Evolutionary conservation across 192 early-diverging fungal species (phyloP), one percentile per base, ranked within the genome.

Genomic region (Coemansia sp.): DNA sequence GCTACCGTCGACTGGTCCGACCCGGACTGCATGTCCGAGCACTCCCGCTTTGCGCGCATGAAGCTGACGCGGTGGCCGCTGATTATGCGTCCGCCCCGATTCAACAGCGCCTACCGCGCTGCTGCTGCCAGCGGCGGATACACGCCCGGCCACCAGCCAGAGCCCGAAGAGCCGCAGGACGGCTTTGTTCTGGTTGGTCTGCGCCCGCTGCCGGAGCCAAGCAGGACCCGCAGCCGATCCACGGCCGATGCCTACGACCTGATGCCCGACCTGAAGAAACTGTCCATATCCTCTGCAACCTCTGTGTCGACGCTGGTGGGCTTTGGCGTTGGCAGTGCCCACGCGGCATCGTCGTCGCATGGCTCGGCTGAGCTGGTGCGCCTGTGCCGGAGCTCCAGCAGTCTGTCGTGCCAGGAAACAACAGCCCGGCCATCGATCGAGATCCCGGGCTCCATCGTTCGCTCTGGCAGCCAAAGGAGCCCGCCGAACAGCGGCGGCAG

Each of bases 51-150:
- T 57, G 75, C 75, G 3, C 50, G 70, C 41, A 63, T 79, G 70
- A 55, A 63, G 66, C 70, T 79, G 59, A 60, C 70, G 55, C 75
- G 75, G 14, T 79, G 75, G 75, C 75, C 75, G 55, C 75, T 72
- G 33, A 54, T 79, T 1, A 48, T 72, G 23, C 60, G 59, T 33
- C 62, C 69, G 59, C 58, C 70, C 23, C 68, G 68, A 37, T 23
- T 17, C 15, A 25, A 22, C 44, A 38, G 60, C 64, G 50, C 42
- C 54, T 30, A 54, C n/a, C 52, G 52, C 20, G 30, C 27, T n/a
- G n/a, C n/a, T n/a, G n/a, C n/a, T n/a, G n/a, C n/a, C n/a, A n/a
- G n/a, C 27, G 52, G 52, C 52, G 29, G 17, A 29, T 54, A 33
- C 52, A 44, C 4, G n/a, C 42, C 17, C n/a, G 23, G 19, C 31